Percentiles rank a stretch among this genome's conserved stretches.
phyloP scores from a whole-genome alignment of 2,329 filamentous ascomycete genomes.

The Neurospora sp. region DNA sequence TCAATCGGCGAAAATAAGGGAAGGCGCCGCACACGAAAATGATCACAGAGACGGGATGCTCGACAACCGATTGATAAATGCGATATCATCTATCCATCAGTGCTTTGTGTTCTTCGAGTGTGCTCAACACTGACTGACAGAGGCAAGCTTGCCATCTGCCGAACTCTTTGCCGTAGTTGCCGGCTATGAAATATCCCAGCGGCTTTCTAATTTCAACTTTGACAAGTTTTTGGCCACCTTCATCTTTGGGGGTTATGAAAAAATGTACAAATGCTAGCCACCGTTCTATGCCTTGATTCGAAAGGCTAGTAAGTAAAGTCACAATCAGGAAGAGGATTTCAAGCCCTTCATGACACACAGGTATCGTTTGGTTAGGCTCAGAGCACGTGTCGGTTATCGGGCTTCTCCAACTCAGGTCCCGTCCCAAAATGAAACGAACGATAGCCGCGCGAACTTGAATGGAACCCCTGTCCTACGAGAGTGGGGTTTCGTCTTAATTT shows the following conservation, averaged over 20 bases:
- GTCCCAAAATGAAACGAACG: not conserved
- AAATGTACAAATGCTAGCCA: not conserved
- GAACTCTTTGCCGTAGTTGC: not conserved
- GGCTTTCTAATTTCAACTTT: not conserved
- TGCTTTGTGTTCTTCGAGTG: not conserved
- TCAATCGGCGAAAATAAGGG: not conserved
- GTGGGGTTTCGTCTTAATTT: not conserved
- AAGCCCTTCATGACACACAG: not conserved
- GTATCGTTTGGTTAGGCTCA: not conserved
- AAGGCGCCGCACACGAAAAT: not conserved
- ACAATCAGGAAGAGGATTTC: not conserved
- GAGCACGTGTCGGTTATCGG: not conserved
- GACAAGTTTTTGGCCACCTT: not conserved
- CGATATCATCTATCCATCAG: not conserved
- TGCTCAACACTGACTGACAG: not conserved
- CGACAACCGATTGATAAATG: not conserved
- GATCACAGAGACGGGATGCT: not conserved
- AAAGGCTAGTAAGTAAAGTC: not conserved
- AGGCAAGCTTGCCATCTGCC: not conserved
- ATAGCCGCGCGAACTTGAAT: not conserved
- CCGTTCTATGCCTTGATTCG: not conserved
- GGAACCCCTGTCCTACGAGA: not conserved
- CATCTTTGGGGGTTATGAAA: not conserved
- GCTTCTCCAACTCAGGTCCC: not conserved
- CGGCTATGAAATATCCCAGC: not conserved